Base-by-base conservation (phyloP, 2,329 filamentous ascomycete species). In the Macrophomina phaseolina region DNA sequence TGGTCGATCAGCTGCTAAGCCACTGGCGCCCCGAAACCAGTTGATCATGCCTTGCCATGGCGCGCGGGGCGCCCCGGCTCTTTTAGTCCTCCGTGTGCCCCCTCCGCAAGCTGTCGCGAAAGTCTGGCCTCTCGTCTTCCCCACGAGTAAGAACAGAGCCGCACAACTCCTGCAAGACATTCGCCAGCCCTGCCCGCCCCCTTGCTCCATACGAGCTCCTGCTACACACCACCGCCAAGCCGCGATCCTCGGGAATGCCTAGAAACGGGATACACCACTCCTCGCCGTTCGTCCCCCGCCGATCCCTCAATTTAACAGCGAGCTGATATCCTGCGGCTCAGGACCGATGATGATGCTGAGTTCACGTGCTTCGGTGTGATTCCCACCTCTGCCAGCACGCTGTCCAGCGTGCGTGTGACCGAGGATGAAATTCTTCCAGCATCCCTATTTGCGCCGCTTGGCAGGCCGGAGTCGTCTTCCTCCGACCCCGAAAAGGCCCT, bases 371-470 rank as follows among this genome's bases (percentile, higher is more conserved):
- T 49, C 16, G 58, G 42, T 28, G 8, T 49, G 14, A 49, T 62
- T 36, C 40, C 56, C 40, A 14, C 56, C n/a, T 18, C 36, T 30
- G 8, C 58, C 42, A 62, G 42, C 42, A 18, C 42, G 5, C 2
- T 32, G 32, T 62, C 58, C n/a, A 49, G 42, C n/a, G 23, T 62
- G 42, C 58, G 58, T 62, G 58, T 62, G 16, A 28, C 58, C 2
- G 42, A 49, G 46, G 58, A 62, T 18, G 58, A 62, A 18, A 38
- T 62, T 23, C 58, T 62, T 30, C 58, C 58, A 14, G 42, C 51
- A 16, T 58, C 63, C n/a, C 63, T 65, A 7, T 65, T 65, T 42
- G 40, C 49, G 4, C 63, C 63, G 11, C 63, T 65, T 49, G 63
- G 63, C 52, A 40, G 63, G 9, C 40, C 42, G 28, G 52, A 42